Evolutionary conservation across 148 eudicot genomes (phyloP).

Genomic region (Nepenthes mirabilis): DNA sequence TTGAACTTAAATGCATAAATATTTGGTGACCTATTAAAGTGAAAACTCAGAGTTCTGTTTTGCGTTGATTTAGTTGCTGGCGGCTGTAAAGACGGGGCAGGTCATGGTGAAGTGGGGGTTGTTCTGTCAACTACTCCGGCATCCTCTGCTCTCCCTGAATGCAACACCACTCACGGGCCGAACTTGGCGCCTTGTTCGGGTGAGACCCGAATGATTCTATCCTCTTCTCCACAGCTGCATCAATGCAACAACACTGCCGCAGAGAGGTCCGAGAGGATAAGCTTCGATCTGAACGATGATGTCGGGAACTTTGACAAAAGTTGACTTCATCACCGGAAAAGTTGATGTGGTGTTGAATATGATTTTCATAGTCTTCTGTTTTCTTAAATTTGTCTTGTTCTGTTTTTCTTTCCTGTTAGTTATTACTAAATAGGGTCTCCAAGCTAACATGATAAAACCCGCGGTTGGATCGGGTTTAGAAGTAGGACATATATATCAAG

Average conservation of each 20-base stretch:
- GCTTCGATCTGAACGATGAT: conserved; percentile 35
- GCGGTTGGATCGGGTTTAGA: no score
- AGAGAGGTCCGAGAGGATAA: conserved; percentile 23
- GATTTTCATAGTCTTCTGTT: no score
- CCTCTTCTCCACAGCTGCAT: conserved; percentile 20
- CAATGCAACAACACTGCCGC: conserved; percentile 14
- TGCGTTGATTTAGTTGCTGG: conserved; percentile 4
- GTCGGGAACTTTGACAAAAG: conserved; percentile 20
- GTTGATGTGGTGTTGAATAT: no score
- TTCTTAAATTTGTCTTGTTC: no score
- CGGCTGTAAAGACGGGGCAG: conserved; percentile 18
- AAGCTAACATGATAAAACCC: no score
- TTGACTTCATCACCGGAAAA: neutral
- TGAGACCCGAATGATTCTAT: conserved; percentile 20
- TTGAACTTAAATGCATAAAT: neutral
- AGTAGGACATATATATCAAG: no score
- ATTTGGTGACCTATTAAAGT: neutral
- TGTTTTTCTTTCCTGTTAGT: no score
- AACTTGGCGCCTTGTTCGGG: conserved; percentile 6
- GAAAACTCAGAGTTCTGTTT: neutral
- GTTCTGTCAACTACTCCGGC: conserved; percentile 1
- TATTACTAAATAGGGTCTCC: no score
- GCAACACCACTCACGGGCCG: neutral
- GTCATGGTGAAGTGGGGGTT: conserved; percentile 8
- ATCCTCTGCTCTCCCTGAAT: neutral